Evolutionary conservation across 2,329 filamentous ascomycete genomes (phyloP), one percentile per base, ranked within the genome.

Genomic region (Annulohypoxylon truncatum): DNA sequence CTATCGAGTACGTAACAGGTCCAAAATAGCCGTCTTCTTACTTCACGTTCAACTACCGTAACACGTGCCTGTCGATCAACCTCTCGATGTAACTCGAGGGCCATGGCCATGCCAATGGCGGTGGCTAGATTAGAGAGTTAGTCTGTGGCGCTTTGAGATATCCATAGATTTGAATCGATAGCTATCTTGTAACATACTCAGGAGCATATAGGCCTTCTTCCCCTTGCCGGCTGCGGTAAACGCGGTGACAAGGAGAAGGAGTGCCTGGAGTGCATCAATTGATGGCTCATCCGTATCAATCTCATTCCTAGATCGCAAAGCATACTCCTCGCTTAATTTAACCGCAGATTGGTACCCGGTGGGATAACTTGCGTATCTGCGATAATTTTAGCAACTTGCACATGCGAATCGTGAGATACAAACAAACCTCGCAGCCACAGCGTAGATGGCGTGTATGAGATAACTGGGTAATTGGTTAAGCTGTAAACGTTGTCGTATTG

Each of bases 201-300:
- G 83, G 38, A 94, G 84, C 93, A 96, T 96, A 71, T 94, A 96
- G 0, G 92, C 90, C 78, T 92, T 96, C 79, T 92, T 95, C 13
- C 93, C 92, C 73, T 91, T 89, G 24, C 93, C 93, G 28, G 89
- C 84, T 33, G 93, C 92, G 51, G 90, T 93, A 73, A 89, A 94
- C 2, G 92, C 90, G 74, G 90, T 88, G 0, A 91, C 88, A 1
- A 97, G 85, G 8, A 97, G 83, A 47, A 97, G 80, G 13, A 95
- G 82, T 2, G 92, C 86, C 76, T 96, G 92, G 7, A 96, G 79
- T 31, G 87, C 87, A 76, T 96, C 92, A 44, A 96, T 87, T 0
- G 90, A 92, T 4, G 93, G 92, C 70, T 95, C 91, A 73, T 96
- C 93, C 7, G 89, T 87, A 75, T 96, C 92, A 13, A 96, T 84